Percentiles rank a stretch among this genome's conserved stretches.
phyloP scores from a whole-genome alignment of 768 basidiomycete species.

The Suillus americanus region DNA sequence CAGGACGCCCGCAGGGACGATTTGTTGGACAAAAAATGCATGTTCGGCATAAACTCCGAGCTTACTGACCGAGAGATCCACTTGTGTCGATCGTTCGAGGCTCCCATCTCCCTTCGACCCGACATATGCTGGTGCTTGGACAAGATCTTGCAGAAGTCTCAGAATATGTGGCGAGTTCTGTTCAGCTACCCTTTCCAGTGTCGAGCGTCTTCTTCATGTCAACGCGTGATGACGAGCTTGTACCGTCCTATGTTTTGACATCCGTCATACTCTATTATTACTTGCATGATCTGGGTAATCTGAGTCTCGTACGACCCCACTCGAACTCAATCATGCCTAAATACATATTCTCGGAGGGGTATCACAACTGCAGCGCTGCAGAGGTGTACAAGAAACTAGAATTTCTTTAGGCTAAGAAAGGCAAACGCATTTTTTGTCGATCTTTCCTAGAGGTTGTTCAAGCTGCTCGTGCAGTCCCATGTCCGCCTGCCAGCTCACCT shows the following conservation, averaged over 20 bases:
- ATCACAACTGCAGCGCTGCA: neutral
- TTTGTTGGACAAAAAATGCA: slow-evolving; percentile 62
- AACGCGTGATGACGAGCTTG: slow-evolving; percentile 45
- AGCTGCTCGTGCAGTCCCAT: slow-evolving; percentile 60
- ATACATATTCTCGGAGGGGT: neutral
- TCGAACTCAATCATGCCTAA: slow-evolving; percentile 35
- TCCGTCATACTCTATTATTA: slow-evolving; percentile 43
- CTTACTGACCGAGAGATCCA: slow-evolving; percentile 51
- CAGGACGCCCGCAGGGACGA: neutral
- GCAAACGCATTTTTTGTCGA: slow-evolving; percentile 67
- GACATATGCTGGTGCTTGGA: slow-evolving; percentile 35
- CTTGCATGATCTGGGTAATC: slow-evolving; percentile 48
- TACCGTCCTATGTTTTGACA: slow-evolving; percentile 52
- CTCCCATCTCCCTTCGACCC: slow-evolving; percentile 64
- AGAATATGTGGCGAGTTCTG: slow-evolving; percentile 13
- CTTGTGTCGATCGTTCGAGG: slow-evolving; percentile 58
- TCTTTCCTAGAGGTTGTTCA: slow-evolving; percentile 68
- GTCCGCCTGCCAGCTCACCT: slow-evolving; percentile 25
- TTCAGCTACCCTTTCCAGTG: neutral
- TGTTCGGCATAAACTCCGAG: slow-evolving; percentile 56
- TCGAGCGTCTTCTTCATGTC: neutral
- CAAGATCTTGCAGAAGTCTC: neutral
- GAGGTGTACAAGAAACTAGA: neutral
- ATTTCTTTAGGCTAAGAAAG: slow-evolving; percentile 52
- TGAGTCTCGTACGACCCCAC: slow-evolving; percentile 32